phyloP scores from a whole-genome alignment of 176 grass and related monocot genomes.

The Carex scoparia region DNA sequence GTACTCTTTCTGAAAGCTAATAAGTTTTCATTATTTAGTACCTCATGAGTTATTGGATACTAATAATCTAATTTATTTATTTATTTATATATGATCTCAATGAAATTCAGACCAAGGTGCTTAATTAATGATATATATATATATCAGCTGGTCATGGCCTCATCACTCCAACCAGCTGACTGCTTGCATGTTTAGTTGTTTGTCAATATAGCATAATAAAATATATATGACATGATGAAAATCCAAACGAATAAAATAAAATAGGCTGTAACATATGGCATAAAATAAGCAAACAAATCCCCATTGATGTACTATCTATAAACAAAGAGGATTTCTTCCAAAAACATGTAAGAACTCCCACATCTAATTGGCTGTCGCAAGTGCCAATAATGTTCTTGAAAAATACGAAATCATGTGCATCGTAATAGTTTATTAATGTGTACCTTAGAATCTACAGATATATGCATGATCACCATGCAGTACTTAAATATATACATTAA shows the following conservation, averaged over 20 bases:
- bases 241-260: neutral
- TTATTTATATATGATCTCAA: no score
- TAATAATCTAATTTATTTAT: no score
- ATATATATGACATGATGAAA: neutral
- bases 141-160: neutral
- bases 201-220: neutral
- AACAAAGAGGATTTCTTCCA: neutral
- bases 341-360: neutral
- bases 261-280: neutral
- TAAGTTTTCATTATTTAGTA: neutral
- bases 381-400: neutral
- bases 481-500: no score
- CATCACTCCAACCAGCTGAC: neutral
- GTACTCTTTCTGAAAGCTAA: neutral
- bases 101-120: no score
- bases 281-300: neutral
- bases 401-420: neutral
- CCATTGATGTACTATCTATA: neutral
- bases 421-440: neutral
- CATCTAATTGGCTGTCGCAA: neutral
- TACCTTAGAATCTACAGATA: neutral
- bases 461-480: neutral
- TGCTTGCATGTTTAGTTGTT: neutral
- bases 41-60: no score
- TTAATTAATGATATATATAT: neutral